Evolutionary conservation across 1,139 yeast species (phyloP), one percentile per base, ranked within the genome.

Genomic region (Candida tunisiensis): DNA sequence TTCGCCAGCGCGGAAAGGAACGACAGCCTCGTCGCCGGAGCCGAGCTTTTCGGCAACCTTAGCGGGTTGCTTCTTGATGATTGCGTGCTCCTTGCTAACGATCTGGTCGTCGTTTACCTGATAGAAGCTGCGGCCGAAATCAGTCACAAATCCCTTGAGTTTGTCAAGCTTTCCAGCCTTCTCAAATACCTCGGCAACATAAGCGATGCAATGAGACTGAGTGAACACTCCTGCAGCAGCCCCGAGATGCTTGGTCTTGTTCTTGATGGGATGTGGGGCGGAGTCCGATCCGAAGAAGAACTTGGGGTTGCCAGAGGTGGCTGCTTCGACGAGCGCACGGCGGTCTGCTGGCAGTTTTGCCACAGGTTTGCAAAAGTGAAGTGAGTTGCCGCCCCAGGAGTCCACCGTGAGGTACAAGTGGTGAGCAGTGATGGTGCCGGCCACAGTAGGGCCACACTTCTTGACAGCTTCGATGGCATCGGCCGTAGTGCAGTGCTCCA

Each of bases 211-310:
- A 42, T 69, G 70, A 15, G 83, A 68, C 49, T 88, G 98, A 3
- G 96, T 80, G 54, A 68, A 88, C 10, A 88, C 94, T 40, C 99
- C 99, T 10, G 99, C 99, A 45, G 96, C 85, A 9, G 88, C 95
- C 14, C 88, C 91, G 21, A 62, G 57, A 39, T 73, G 85, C 36
- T 67, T 74, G 23, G 80, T 63, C 53, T 88, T 88, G 33, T 71
- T 69, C 37, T 69, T 67, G 18, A 79, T 48, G 9, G 94, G 93
- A 50, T 88, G 98, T 20, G 98, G 98, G 12, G 98, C 98, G 16
- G 94, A 79, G 51, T 88, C 99, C 3, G 94, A 79, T 4, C 99
- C 99, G 45, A 85, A 85, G 57, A 88, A 82, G 53, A 85, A 91
- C 62, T 74, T 85, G 28, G 93, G 82, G 39, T 77, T 73, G 6